Evolutionary conservation across 768 basidiomycete genomes (phyloP).

Genomic region (Lentinula edodes): DNA sequence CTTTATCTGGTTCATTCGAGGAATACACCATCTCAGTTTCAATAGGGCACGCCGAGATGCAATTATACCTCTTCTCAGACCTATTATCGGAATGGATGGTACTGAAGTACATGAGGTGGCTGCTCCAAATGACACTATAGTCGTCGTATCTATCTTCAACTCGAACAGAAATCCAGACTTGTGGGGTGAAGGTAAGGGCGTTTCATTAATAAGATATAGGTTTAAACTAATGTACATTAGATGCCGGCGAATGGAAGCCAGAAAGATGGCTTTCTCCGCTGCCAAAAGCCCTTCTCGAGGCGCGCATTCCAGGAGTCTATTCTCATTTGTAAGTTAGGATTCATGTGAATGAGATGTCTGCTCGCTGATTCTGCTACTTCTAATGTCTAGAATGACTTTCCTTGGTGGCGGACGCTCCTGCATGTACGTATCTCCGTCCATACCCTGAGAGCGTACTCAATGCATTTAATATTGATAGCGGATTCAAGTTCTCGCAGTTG

Average conservation of each 20-base stretch:
- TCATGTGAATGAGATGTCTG: neutral
- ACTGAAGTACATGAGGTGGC: constrained; percentile 14
- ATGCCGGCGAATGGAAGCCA: constrained; percentile 40
- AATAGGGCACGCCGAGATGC: constrained; percentile 25
- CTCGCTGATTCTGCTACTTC: neutral
- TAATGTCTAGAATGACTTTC: constrained; percentile 34
- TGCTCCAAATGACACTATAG: constrained; percentile 21
- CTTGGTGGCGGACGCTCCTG: constrained; percentile 35
- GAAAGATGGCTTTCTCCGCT: constrained; percentile 36
- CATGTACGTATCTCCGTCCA: constrained; percentile 20
- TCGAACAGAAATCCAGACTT: constrained; percentile 30
- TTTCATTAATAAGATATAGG: too few relatives aligned
- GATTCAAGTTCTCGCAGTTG: constrained; percentile 4
- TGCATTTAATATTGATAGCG: neutral
- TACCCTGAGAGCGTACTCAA: neutral
- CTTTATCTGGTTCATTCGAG: neutral
- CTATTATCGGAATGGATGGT: constrained; percentile 25
- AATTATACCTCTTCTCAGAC: constrained; percentile 29
- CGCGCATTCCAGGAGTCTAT: constrained; percentile 30
- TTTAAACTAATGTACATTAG: constrained; percentile 6
- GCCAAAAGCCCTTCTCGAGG: constrained; percentile 24
- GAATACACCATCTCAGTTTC: neutral
- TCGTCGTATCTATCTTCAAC: constrained; percentile 21
- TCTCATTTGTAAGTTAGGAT: constrained; percentile 24
- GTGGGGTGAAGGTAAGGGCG: constrained; percentile 25